Evolutionary conservation across 1,284 basidiomycete species (phyloP).

Genomic region (Cutaneotrichosporon sp.): DNA sequence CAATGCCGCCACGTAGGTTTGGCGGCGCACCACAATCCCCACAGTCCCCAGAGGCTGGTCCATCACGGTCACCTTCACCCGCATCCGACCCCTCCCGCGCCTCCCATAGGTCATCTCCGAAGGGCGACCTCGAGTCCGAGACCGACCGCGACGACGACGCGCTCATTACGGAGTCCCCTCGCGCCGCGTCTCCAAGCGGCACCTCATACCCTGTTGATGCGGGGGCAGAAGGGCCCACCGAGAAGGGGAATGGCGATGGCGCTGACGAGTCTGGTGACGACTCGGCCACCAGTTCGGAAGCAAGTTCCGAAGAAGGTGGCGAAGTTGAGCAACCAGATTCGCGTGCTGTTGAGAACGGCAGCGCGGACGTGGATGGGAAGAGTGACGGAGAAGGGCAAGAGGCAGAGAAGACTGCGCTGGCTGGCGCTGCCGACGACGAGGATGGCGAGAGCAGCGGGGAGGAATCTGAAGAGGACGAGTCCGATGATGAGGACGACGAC

Average conservation of each 20-base stretch:
- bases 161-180: not conserved
- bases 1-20: not conserved
- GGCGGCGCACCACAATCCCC: not conserved
- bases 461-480: slow-evolving; percentile 44
- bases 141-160: not conserved
- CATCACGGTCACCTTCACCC: not conserved
- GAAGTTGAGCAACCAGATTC: slow-evolving; percentile 34
- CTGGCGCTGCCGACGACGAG: not conserved
- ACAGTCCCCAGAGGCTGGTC: not conserved
- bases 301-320: slow-evolving; percentile 37
- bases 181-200: not conserved
- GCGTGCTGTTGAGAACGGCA: not conserved
- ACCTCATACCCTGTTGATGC: not conserved
- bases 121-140: slow-evolving; percentile 4
- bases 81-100: not conserved
- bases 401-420: not conserved
- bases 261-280: not conserved
- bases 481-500: slow-evolving; percentile 38
- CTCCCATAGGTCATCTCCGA: not conserved
- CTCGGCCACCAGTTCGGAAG: not conserved
- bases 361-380: not conserved
- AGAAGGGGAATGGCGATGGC: not conserved
- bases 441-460: slow-evolving; percentile 31
- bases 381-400: not conserved
- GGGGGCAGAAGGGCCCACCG: not conserved